These are phyloP conservation scores for Roridomyces roridus DNA, from an alignment of 768 basidiomycete genomes.

Conservation along the genomic window DNA sequence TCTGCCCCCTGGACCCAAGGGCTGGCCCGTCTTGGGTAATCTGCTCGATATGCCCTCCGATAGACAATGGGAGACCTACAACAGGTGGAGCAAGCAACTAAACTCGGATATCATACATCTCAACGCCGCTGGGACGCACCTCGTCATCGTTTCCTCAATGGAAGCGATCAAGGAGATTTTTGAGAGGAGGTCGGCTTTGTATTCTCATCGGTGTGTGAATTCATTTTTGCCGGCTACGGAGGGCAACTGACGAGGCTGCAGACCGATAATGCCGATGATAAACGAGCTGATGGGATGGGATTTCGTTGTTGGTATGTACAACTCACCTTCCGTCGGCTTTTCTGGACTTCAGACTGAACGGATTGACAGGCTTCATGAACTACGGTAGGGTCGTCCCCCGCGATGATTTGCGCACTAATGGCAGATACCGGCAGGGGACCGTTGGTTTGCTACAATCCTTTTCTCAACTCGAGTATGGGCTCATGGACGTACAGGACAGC, in stretches of 20 bases:
- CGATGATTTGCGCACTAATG: too few relatives aligned
- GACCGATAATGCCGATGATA: neutral
- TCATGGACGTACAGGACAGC: too few relatives aligned
- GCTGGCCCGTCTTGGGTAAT: constrained; percentile 48
- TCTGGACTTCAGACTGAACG: too few relatives aligned
- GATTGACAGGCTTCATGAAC: too few relatives aligned
- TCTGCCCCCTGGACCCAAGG: constrained; percentile 50
- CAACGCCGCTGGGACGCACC: constrained; percentile 30
- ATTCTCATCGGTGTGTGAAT: constrained; percentile 39
- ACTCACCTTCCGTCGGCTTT: too few relatives aligned
- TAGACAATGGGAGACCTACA: constrained; percentile 43
- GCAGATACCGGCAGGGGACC: too few relatives aligned
- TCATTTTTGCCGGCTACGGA: too few relatives aligned
- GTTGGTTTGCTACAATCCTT: too few relatives aligned
- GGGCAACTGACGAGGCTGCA: too few relatives aligned
- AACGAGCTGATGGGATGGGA: constrained; percentile 1
- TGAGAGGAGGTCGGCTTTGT: constrained; percentile 46
- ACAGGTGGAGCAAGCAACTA: constrained; percentile 44
- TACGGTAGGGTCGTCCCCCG: too few relatives aligned
- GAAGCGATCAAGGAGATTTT: constrained; percentile 48
- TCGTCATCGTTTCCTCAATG: constrained; percentile 42
- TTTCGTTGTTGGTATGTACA: neutral
- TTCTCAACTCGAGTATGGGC: too few relatives aligned
- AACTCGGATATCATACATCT: constrained; percentile 38
- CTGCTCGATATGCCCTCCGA: constrained; percentile 44